Percentiles rank a stretch among this genome's conserved stretches.
These are phyloP conservation scores for Fusarium sp. DNA, from an alignment of 2,329 filamentous ascomycete species.

Conservation along the genomic window DNA sequence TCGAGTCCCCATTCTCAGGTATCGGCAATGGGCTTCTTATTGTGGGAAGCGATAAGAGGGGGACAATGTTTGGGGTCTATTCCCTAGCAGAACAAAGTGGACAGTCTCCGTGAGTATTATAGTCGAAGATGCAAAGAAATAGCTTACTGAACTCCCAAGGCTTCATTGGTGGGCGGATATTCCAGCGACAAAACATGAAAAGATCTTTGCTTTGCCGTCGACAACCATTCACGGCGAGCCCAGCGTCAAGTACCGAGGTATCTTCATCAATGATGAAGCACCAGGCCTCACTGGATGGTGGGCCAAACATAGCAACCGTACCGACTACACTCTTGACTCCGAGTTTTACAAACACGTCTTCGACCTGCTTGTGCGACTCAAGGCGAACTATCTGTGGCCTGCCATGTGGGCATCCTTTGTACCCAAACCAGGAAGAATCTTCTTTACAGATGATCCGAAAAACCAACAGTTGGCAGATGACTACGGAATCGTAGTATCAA, in stretches of 20 bases:
- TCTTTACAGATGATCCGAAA: conserved; percentile 76
- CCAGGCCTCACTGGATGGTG: conserved; percentile 79
- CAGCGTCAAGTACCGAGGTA: conserved; percentile 76
- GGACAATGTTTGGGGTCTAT: conserved; percentile 79
- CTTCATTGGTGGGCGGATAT: conserved; percentile 79
- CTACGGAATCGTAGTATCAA: conserved; percentile 75
- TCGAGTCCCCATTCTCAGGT: conserved; percentile 70
- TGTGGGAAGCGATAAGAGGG: conserved; percentile 75
- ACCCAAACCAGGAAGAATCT: conserved; percentile 65
- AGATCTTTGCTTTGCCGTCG: conserved; percentile 69
- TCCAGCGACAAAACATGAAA: conserved; percentile 63
- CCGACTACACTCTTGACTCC: conserved; percentile 64
- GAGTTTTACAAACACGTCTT: conserved; percentile 78
- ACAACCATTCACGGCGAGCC: conserved; percentile 72
- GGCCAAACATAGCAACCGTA: conserved; percentile 54
- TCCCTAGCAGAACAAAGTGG: conserved; percentile 80
- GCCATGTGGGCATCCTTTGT: conserved; percentile 72
- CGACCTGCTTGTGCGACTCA: conserved; percentile 76
- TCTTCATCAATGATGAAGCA: conserved; percentile 81
- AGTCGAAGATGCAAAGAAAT: too few species aligned
- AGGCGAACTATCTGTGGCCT: conserved; percentile 83
- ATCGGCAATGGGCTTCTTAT: conserved; percentile 74
- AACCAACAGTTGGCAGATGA: conserved; percentile 78
- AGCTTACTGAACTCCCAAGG: neutral
- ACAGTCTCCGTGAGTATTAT: conserved; percentile 65